Conservation (phyloP, 2,329 filamentous ascomycete species). For the Neopestalotiopsis rosae region DNA sequence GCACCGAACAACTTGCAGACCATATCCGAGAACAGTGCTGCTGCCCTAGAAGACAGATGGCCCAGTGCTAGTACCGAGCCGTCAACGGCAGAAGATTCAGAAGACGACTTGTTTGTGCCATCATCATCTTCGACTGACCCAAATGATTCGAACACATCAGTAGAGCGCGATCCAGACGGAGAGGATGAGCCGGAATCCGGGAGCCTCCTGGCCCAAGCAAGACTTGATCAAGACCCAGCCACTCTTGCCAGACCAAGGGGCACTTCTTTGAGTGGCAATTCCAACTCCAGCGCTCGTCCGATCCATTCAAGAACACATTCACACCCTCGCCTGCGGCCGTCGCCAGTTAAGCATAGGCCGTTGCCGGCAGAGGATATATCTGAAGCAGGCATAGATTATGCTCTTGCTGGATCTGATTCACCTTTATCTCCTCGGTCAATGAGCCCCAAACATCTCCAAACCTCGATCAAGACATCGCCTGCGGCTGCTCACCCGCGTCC, state of each 20-base stretch:
- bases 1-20: slow-evolving; percentile 61
- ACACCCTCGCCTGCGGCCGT: slow-evolving; percentile 35
- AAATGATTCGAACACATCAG: not conserved
- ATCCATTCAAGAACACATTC: slow-evolving; percentile 33
- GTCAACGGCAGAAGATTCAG: slow-evolving; percentile 1
- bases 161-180: slow-evolving; percentile 3
- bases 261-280: slow-evolving; percentile 17
- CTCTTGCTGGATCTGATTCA: slow-evolving; percentile 24
- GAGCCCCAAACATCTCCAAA: not conserved
- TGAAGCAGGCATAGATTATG: slow-evolving; percentile 23
- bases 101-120: slow-evolving; percentile 16
- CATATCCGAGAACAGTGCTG: slow-evolving; percentile 47
- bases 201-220: not conserved
- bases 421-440: not conserved
- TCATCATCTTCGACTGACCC: slow-evolving; percentile 17
- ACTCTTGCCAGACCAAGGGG: slow-evolving; percentile 23
- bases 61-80: not conserved
- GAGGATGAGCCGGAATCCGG: slow-evolving; percentile 2
- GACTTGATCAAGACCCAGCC: slow-evolving; percentile 17
- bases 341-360: slow-evolving; percentile 30
- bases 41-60: not conserved
- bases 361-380: slow-evolving; percentile 20
- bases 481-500: not conserved
- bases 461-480: not conserved
- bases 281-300: slow-evolving; percentile 21